Base-by-base conservation (phyloP, 2,329 filamentous ascomycete species). In the Scedosporium apiospermum region DNA sequence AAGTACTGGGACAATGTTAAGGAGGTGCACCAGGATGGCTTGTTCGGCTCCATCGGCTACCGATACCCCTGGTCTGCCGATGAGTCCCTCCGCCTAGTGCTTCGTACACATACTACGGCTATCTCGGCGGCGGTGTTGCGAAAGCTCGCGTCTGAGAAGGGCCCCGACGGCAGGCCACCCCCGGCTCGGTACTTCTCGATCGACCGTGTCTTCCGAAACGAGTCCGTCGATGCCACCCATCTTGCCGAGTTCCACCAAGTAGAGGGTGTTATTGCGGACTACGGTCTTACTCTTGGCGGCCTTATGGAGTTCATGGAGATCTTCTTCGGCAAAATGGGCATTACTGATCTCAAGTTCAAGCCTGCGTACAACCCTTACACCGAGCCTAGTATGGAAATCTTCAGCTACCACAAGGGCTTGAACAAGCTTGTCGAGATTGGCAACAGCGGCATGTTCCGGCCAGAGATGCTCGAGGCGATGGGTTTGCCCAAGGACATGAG, bases 181-280 rank as follows among this genome's bases (percentile, higher is more conserved):
- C 82, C 85, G 42, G 92, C 91, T n/a, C 88, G 93, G 65, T 98
- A 96, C 80, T 99, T 99, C 81, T 96, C 91, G 65, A 99, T 99
- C 73, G 95, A 99, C 77, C 87, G 95, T 62, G 95, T 99, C 65
- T 99, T 99, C 88, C 87, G 91, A 68, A 99, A 99, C 76, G 95
- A 99, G 77, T 91, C 91, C 2, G 93, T 99, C 64, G 95, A 99
- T 71, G 93, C 93, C 14, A 99, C 95, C 7, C 95, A 99, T 80
- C 77, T 99, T 71, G 93, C 92, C 46, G 95, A 99, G 76, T 99
- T 99, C 82, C 95, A 99, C 78, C 95, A 99, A 74, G 91, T 98
- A 41, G 95, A 99, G 77, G 95, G 95, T 76, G 93, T 99, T 60
- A 98, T 99, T 77, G 95, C 95, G 27, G 95, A 99, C 77, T 98